These are phyloP conservation scores for Fonsecaea pugnacius DNA, from an alignment of 2,329 filamentous ascomycete genomes.

Conservation along the genomic window DNA sequence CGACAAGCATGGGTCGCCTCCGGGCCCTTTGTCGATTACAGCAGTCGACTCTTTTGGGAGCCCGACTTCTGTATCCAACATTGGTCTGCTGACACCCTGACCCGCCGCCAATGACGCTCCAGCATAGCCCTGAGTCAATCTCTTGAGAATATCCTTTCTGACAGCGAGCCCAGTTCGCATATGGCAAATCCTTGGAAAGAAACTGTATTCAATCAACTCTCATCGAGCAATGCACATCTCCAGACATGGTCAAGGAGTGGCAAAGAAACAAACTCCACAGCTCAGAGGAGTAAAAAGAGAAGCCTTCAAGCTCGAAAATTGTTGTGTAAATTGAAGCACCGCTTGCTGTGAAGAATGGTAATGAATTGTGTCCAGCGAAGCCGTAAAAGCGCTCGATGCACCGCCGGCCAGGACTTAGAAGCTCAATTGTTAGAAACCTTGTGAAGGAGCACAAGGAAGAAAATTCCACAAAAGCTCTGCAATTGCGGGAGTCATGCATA, in stretches of 20 bases:
- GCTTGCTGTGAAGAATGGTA: constrained; percentile 18
- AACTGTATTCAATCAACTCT: background rate
- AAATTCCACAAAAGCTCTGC: constrained; percentile 8
- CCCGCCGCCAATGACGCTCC: background rate
- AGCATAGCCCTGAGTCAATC: constrained; percentile 2
- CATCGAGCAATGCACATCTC: constrained; percentile 5
- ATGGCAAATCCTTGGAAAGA: background rate
- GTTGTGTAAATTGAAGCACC: constrained; percentile 5
- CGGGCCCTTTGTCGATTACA: background rate
- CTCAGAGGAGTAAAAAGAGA: constrained; percentile 1
- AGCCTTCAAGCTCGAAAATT: constrained; percentile 1
- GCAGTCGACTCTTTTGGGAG: background rate
- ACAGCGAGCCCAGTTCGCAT: background rate
- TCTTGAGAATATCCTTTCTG: background rate
- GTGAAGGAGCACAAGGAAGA: background rate
- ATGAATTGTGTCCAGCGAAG: background rate
- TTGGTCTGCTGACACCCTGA: background rate
- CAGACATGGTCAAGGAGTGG: background rate
- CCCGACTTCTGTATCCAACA: constrained; percentile 15
- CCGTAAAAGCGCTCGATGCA: background rate
- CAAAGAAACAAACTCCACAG: background rate
- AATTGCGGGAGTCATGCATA: constrained; percentile 2
- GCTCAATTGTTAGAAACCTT: background rate
- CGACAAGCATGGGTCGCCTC: background rate
- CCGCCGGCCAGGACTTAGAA: background rate